These are phyloP conservation scores for Pseudoscleropodium purum DNA, from an alignment of 225 moss, liverwort and hornwort species.

Conservation along the genomic window DNA sequence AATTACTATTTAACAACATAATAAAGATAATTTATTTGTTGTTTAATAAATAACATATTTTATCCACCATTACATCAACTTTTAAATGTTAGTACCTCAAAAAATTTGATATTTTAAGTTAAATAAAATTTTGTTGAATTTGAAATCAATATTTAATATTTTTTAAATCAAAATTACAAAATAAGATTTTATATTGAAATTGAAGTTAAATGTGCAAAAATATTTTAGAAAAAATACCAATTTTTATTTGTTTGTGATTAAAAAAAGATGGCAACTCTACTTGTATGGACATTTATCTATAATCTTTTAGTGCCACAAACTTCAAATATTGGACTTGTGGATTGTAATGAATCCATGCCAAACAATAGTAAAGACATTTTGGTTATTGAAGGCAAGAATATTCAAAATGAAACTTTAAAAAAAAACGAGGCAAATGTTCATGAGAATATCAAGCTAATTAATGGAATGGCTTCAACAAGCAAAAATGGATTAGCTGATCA, in stretches of 20 bases:
- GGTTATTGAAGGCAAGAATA: not conserved
- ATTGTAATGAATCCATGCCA: not conserved
- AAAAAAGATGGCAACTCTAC: conserved; percentile 13
- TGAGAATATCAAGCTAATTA: not conserved
- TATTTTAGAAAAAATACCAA: not conserved
- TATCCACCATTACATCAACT: not conserved
- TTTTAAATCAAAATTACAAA: not conserved
- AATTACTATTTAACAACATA: too few species aligned
- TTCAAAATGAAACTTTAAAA: not conserved
- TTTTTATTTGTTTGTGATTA: not conserved
- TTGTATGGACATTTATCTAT: conserved; percentile 16
- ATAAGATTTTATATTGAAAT: not conserved
- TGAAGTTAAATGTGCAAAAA: not conserved
- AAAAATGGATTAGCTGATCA: not conserved
- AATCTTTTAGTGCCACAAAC: not conserved
- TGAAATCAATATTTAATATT: not conserved
- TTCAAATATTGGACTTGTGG: not conserved
- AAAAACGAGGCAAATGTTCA: not conserved
- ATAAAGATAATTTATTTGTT: not conserved
- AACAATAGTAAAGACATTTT: not conserved
- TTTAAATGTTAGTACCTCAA: not conserved
- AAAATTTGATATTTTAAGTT: too few species aligned
- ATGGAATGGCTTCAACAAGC: not conserved
- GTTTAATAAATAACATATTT: not conserved
- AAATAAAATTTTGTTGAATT: not conserved